A percentile compares a stretch with the other conserved stretches of the same genome.
Conservation (phyloP, 768 basidiomycete genomes). For the Filobasidium wieringae region DNA sequence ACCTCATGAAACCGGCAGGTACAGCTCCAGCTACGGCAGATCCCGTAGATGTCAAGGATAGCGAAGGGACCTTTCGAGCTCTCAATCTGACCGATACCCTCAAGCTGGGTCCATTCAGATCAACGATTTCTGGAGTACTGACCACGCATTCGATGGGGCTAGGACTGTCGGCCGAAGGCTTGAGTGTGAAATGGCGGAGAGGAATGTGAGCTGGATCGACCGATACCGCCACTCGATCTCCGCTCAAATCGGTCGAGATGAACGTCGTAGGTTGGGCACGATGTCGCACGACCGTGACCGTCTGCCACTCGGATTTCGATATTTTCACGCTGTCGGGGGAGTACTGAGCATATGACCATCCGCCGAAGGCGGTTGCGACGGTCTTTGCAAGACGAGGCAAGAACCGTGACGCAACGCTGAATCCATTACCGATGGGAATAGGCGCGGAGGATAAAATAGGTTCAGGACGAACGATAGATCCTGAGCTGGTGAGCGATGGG, state of each 20-base stretch:
- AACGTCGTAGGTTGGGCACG: background rate
- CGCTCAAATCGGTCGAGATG: background rate
- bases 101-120: conserved; percentile 24
- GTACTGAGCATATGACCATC: background rate
- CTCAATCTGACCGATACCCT: conserved; percentile 25
- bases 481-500: background rate
- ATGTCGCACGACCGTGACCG: conserved; percentile 8
- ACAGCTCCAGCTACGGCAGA: background rate
- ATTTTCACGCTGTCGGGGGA: background rate
- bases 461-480: background rate
- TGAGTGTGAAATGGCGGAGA: conserved; percentile 20
- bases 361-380: conserved; percentile 4
- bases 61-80: conserved; percentile 8
- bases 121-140: conserved; percentile 32
- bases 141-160: conserved; percentile 35
- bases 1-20: background rate
- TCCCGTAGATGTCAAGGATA: background rate
- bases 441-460: conserved; percentile 2
- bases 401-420: conserved; percentile 2
- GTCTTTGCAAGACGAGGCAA: conserved; percentile 7
- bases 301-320: conserved; percentile 4
- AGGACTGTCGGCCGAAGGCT: conserved; percentile 17
- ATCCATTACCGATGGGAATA: conserved; percentile 7
- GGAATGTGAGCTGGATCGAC: background rate
- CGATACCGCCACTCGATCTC: background rate